phyloP scores from a whole-genome alignment of 164 flowering plant genomes.

The Cinnamomum micranthum region DNA sequence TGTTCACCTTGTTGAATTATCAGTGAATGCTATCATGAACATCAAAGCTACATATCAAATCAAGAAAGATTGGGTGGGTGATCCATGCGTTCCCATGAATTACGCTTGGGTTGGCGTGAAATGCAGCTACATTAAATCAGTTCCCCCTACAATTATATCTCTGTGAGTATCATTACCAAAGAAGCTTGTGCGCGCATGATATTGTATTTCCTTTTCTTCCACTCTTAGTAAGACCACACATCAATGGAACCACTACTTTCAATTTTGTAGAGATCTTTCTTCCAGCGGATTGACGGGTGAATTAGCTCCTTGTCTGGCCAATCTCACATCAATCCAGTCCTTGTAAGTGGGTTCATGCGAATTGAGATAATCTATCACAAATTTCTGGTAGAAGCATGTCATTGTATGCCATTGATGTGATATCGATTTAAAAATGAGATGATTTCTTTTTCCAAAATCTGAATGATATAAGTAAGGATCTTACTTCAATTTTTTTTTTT shows the following conservation, averaged over 20 bases:
- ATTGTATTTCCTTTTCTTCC: background rate
- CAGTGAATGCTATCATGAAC: slow-evolving; percentile 35
- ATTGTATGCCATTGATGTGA: no score
- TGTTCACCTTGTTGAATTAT: background rate
- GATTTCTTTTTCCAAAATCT: no score
- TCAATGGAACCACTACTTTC: background rate
- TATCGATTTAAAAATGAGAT: no score
- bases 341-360: slow-evolving; percentile 31
- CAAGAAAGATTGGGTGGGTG: slow-evolving; percentile 43
- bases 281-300: slow-evolving; percentile 36
- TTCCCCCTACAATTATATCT: slow-evolving; percentile 26
- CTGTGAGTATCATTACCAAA: slow-evolving; percentile 27
- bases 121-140: slow-evolving; percentile 24
- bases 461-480: no score
- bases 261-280: slow-evolving; percentile 33
- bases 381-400: no score
- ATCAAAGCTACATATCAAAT: slow-evolving; percentile 29
- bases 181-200: background rate
- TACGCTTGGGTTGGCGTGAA: slow-evolving; percentile 42
- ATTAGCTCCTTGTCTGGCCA: slow-evolving; percentile 24
- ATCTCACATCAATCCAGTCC: slow-evolving; percentile 22
- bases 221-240: background rate
- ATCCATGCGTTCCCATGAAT: slow-evolving; percentile 43
- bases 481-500: no score
- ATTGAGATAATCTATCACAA: no score